Base-by-base conservation (phyloP, 2,329 filamentous ascomycete species). In the Purpureocillium lavendulum region DNA sequence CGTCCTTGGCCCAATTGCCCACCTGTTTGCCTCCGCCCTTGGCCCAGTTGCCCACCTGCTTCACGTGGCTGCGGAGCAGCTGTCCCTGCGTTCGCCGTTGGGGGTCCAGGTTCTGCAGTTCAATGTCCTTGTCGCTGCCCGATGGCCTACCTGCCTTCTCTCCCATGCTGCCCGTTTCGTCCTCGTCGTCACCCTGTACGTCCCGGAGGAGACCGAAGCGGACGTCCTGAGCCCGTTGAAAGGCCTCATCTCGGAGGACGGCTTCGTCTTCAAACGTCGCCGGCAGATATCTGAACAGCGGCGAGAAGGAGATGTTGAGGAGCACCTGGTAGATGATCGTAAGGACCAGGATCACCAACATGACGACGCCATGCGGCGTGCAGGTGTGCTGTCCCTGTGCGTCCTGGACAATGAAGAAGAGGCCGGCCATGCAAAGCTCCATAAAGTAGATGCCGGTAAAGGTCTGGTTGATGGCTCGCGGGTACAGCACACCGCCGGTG, bases 261-360 rank as follows among this genome's bases (percentile, higher is more conserved):
- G 92, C 92, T 55, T 96, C 90, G 47, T 97, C 92, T 58, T 98
- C 92, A 40, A 97, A 80, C 0, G 90, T 97, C 47, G 97, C 94
- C 0, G 92, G 92, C 4, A 98, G 68, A 53, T 95, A 95, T 30
- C 84, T 78, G 56, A 94, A 82, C 9, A 98, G 71, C 3, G 92
- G 90, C 0, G 77, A 77, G 50, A 98, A 97, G 0, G 88, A 84
- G 39, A 70, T 67, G 58, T 95, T 95, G 38, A 97, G 70, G 1
- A 94, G 65, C 31, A 82, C 61, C 56, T 98, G 92, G 52, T 84
- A 98, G 4, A 87, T 52, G 2, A 75, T 61, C 0, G 92, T 98
- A 11, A 90, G 65, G 34, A 79, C 53, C 2, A 84, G 54, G 2
- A 81, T 73, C 4, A 94, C 67, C 40, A 96, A 80, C 87, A 97